phyloP scores from a whole-genome alignment of 2,329 filamentous ascomycete species.

The Trichoderma sp. region DNA sequence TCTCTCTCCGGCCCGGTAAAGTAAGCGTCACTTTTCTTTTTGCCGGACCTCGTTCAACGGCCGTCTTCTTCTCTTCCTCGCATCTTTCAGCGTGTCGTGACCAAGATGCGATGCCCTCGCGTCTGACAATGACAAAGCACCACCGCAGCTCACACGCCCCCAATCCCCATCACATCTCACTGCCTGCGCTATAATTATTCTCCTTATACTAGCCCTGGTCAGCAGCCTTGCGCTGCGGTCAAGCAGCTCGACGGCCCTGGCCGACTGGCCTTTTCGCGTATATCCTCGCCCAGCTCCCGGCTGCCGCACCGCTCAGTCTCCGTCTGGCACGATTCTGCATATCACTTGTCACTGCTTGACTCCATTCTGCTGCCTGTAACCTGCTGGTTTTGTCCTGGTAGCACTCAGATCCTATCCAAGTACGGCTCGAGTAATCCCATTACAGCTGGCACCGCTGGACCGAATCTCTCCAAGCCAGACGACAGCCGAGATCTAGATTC shows the following conservation, averaged over 20 bases:
- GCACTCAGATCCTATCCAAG: not conserved
- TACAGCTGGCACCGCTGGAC: not conserved
- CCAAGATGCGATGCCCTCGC: not conserved
- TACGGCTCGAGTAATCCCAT: not conserved
- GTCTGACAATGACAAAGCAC: constrained; percentile 3
- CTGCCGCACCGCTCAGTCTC: constrained; percentile 6
- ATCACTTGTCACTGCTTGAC: not conserved
- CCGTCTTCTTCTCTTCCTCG: not conserved
- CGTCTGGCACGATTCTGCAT: not conserved
- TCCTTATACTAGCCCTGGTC: constrained; percentile 10
- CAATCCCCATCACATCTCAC: not conserved
- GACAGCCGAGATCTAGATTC: constrained; percentile 16
- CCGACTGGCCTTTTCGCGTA: constrained; percentile 7
- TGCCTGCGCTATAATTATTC: constrained; percentile 11
- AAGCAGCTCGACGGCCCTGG: constrained; percentile 2
- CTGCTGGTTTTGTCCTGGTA: not conserved
- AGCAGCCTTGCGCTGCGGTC: constrained; percentile 12
- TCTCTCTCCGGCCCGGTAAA: not conserved
- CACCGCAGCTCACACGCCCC: not conserved
- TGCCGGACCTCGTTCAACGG: not conserved
- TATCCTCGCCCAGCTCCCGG: constrained; percentile 6
- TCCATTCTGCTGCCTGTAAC: not conserved
- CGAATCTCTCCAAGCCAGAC: not conserved
- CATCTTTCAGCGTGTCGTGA: not conserved
- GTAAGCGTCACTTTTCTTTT: not conserved